phyloP scores from a whole-genome alignment of 2,329 filamentous ascomycete species.

The Cadophora sp. region DNA sequence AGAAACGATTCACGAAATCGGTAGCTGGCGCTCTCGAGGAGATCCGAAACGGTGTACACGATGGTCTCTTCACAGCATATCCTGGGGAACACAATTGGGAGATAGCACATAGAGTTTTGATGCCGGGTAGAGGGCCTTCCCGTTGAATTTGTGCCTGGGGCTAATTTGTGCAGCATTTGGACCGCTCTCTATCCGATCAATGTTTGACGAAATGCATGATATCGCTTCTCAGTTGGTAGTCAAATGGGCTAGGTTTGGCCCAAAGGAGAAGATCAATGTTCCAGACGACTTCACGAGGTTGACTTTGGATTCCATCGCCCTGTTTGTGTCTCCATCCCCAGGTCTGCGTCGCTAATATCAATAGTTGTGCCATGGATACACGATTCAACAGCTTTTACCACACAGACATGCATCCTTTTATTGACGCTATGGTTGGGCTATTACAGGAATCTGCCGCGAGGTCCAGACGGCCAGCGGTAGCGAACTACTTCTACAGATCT shows the following conservation, averaged over 20 bases:
- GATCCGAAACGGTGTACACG: slow-evolving; percentile 60
- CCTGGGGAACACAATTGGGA: slow-evolving; percentile 67
- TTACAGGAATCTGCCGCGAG: slow-evolving; percentile 62
- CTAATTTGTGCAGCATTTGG: slow-evolving; percentile 61
- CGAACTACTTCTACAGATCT: slow-evolving; percentile 54
- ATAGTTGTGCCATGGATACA: slow-evolving; percentile 50
- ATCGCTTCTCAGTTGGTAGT: slow-evolving; percentile 69
- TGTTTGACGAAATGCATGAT: slow-evolving; percentile 75
- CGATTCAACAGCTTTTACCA: slow-evolving; percentile 80
- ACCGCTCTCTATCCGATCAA: slow-evolving; percentile 68
- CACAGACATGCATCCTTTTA: slow-evolving; percentile 72
- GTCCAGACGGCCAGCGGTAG: slow-evolving; percentile 53
- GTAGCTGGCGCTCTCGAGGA: slow-evolving; percentile 57
- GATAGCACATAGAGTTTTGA: slow-evolving; percentile 68
- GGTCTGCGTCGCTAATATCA: background rate
- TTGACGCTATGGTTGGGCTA: slow-evolving; percentile 70
- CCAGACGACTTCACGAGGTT: slow-evolving; percentile 74
- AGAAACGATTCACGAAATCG: slow-evolving; percentile 69
- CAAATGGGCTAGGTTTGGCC: slow-evolving; percentile 72
- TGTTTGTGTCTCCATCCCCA: slow-evolving; percentile 49
- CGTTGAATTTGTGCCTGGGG: background rate
- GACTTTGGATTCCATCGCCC: slow-evolving; percentile 73
- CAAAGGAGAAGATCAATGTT: slow-evolving; percentile 59
- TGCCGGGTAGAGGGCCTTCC: slow-evolving; percentile 50
- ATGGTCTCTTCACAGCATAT: slow-evolving; percentile 67